phyloP scores from a whole-genome alignment of 2,329 filamentous ascomycete species.

The Pseudomassariella vexata region DNA sequence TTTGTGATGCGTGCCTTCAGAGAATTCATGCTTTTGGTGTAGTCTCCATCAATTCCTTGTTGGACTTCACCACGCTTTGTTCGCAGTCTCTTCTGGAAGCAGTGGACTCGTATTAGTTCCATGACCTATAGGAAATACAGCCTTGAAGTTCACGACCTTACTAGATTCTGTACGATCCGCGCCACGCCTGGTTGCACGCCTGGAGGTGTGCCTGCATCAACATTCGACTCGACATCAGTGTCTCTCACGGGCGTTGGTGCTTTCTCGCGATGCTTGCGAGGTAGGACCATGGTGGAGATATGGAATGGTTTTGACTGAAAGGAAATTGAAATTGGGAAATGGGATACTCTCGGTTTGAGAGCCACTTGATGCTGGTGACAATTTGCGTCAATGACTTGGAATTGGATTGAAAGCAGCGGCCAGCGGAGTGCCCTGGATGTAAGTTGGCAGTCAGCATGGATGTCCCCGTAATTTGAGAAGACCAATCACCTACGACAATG shows the following conservation, averaged over 20 bases:
- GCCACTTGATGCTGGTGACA: too few relatives aligned
- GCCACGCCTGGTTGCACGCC: neutral
- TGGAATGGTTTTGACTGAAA: too few relatives aligned
- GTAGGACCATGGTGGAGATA: too few relatives aligned
- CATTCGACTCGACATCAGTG: conserved; percentile 1
- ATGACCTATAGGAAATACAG: neutral
- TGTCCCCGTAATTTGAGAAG: too few relatives aligned
- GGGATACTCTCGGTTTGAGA: too few relatives aligned
- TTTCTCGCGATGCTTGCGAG: conserved; percentile 4
- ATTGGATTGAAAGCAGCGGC: too few relatives aligned
- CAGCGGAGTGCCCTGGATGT: too few relatives aligned
- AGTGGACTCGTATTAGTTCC: neutral
- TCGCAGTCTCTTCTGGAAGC: conserved; percentile 1
- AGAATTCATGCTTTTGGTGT: neutral
- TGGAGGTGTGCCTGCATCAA: neutral
- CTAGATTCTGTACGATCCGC: neutral
- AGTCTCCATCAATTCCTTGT: neutral
- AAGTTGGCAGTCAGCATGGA: too few relatives aligned
- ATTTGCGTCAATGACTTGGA: too few relatives aligned
- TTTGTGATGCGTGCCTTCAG: conserved; percentile 1
- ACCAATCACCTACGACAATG: too few relatives aligned
- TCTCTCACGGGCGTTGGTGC: conserved; percentile 1
- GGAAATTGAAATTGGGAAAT: too few relatives aligned
- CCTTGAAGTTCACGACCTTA: neutral
- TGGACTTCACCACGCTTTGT: neutral